These are phyloP conservation scores for Byssothecium circinans DNA, from an alignment of 2,329 filamentous ascomycete genomes.

Conservation along the genomic window DNA sequence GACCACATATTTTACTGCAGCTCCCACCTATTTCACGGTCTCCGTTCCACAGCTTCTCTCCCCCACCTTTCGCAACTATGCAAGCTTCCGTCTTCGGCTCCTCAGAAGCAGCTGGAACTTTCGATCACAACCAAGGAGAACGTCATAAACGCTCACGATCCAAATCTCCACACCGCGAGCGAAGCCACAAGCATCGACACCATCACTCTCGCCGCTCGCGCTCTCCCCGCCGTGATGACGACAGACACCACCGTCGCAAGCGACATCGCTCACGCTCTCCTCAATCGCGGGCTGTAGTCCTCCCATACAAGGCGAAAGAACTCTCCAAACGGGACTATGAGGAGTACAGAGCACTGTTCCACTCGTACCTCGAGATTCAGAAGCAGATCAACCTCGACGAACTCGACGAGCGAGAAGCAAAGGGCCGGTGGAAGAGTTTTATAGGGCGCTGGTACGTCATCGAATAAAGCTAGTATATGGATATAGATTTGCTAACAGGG, in stretches of 20 bases:
- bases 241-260: slow-evolving; percentile 23
- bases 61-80: too few relatives aligned
- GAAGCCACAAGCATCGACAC: slow-evolving; percentile 41
- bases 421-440: slow-evolving; percentile 92
- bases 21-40: too few relatives aligned
- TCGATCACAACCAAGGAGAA: slow-evolving; percentile 4
- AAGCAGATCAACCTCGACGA: slow-evolving; percentile 71
- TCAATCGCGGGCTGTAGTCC: slow-evolving; percentile 22
- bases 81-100: too few relatives aligned
- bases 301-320: slow-evolving; percentile 68
- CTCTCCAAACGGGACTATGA: slow-evolving; percentile 71
- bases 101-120: too few relatives aligned
- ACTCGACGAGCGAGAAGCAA: slow-evolving; percentile 73
- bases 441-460: slow-evolving; percentile 72
- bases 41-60: too few relatives aligned
- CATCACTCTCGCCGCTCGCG: slow-evolving; percentile 42
- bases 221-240: slow-evolving; percentile 32
- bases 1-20: too few relatives aligned
- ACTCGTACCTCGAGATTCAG: slow-evolving; percentile 84
- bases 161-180: slow-evolving; percentile 39
- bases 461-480: not conserved
- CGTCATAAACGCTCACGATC: slow-evolving; percentile 34
- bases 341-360: slow-evolving; percentile 71
- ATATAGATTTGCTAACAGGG: slow-evolving; percentile 47
- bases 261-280: slow-evolving; percentile 38